Evolutionary conservation across 2,329 filamentous ascomycete genomes (phyloP).

Genomic region (Exophiala phaeomuriformis): DNA sequence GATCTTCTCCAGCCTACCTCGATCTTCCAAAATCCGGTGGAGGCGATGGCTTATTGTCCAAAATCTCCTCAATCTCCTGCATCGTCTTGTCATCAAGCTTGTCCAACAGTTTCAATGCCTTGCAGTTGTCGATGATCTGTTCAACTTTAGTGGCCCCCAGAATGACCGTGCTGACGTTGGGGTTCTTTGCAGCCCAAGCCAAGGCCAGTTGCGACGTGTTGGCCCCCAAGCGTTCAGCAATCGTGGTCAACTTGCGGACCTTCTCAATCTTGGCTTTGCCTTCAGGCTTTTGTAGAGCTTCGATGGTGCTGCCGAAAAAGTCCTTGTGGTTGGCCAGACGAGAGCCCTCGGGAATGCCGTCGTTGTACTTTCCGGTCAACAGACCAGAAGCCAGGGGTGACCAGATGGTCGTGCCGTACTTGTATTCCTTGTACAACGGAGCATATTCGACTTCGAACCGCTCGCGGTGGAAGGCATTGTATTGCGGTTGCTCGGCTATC

Average conservation of each 20-base stretch:
- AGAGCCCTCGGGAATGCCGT: slow-evolving; percentile 53
- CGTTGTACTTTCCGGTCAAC: slow-evolving; percentile 60
- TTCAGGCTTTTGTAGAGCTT: slow-evolving; percentile 34
- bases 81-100: slow-evolving; percentile 40
- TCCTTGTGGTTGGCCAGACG: slow-evolving; percentile 51
- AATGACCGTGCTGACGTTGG: slow-evolving; percentile 49
- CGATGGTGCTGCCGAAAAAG: slow-evolving; percentile 44
- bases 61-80: slow-evolving; percentile 39
- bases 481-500: slow-evolving; percentile 59
- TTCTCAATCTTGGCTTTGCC: slow-evolving; percentile 47
- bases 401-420: slow-evolving; percentile 57
- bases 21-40: slow-evolving; percentile 16
- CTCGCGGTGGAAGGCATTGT: slow-evolving; percentile 56
- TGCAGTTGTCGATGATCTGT: slow-evolving; percentile 41
- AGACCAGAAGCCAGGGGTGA: slow-evolving; percentile 55
- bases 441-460: slow-evolving; percentile 59
- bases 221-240: slow-evolving; percentile 59
- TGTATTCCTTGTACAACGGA: slow-evolving; percentile 53
- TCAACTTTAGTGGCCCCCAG: slow-evolving; percentile 42
- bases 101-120: slow-evolving; percentile 39
- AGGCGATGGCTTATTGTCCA: slow-evolving; percentile 22
- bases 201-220: slow-evolving; percentile 50
- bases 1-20: slow-evolving; percentile 15
- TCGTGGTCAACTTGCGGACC: slow-evolving; percentile 43
- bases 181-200: slow-evolving; percentile 51